Conservation (phyloP, 441 rosid species). For the Euphorbia schlechtendalii region DNA sequence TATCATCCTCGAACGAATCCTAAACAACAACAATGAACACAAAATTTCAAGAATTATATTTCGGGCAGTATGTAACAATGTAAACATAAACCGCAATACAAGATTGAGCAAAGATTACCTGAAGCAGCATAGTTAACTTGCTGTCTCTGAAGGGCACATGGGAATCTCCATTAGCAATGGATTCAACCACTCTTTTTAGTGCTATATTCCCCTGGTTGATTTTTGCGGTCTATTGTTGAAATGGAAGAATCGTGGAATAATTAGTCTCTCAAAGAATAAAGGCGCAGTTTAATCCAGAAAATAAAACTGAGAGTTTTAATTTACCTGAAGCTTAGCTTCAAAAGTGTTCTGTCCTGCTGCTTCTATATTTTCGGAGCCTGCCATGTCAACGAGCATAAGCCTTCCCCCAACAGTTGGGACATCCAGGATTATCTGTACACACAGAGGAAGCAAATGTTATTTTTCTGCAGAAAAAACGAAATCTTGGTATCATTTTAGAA, state of each 20-base stretch:
- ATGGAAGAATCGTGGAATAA: background rate
- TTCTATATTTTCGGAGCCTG: slow-evolving; percentile 96
- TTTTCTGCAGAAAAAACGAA: background rate
- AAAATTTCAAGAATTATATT: slow-evolving; percentile 1
- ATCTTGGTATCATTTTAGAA: background rate
- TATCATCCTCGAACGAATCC: slow-evolving; percentile 99
- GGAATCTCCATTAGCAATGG: slow-evolving; percentile 96
- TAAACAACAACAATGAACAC: slow-evolving; percentile 22
- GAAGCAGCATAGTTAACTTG: slow-evolving; percentile 89
- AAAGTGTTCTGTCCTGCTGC: slow-evolving; percentile 89
- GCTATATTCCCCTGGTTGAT: slow-evolving; percentile 95
- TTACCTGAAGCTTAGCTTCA: slow-evolving; percentile 98
- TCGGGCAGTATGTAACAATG: background rate
- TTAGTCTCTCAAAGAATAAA: too few relatives aligned
- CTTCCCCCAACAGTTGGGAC: slow-evolving; percentile 96
- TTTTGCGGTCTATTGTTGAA: slow-evolving; percentile 69
- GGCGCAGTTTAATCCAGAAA: too few relatives aligned
- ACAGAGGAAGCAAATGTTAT: background rate
- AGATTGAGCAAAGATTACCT: slow-evolving; percentile 39
- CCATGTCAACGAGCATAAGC: slow-evolving; percentile 97
- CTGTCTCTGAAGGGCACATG: slow-evolving; percentile 99
- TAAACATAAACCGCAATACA: background rate
- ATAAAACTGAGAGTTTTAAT: background rate
- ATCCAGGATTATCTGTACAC: slow-evolving; percentile 73
- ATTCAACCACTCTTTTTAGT: slow-evolving; percentile 90